Percentiles rank a stretch among this genome's conserved stretches.
These are phyloP conservation scores for Nakaseomyces bracarensis DNA, from an alignment of 1,139 yeast genomes.

Conservation along the genomic window DNA sequence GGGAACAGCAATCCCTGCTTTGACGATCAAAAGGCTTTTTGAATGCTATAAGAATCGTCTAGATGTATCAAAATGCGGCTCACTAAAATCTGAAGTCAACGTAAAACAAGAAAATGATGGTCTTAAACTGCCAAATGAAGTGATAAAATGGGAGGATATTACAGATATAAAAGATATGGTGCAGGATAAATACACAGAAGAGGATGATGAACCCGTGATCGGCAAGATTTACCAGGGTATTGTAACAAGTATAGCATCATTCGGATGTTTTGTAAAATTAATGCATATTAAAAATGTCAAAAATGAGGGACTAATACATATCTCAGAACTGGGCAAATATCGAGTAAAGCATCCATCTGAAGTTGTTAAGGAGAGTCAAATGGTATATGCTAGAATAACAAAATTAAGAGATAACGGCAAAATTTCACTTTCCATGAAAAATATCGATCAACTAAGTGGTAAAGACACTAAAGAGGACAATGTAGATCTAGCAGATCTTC, in stretches of 20 bases:
- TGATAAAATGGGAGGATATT: conserved; percentile 19
- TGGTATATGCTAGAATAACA: conserved; percentile 55
- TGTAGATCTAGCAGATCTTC: conserved; percentile 9
- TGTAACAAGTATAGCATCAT: conserved; percentile 51
- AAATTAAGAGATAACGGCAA: conserved; percentile 42
- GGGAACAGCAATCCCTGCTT: conserved; percentile 55
- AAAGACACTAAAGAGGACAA: conserved; percentile 29
- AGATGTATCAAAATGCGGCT: conserved; percentile 9
- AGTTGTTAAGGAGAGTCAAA: conserved; percentile 47
- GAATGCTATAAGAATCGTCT: conserved; percentile 11
- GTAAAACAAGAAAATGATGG: conserved; percentile 12
- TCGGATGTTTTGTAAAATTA: conserved; percentile 70
- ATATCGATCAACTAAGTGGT: conserved; percentile 69
- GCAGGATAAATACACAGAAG: not conserved
- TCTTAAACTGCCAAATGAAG: conserved; percentile 16
- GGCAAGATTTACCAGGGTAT: conserved; percentile 51
- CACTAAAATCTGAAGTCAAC: conserved; percentile 18
- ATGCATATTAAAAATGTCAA: conserved; percentile 32
- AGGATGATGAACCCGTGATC: conserved; percentile 33
- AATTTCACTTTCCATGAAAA: conserved; percentile 60
- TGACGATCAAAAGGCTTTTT: conserved; percentile 35
- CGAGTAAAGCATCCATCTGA: conserved; percentile 55
- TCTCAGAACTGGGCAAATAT: conserved; percentile 52
- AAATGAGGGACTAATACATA: conserved; percentile 65
- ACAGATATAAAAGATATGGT: conserved; percentile 14